A percentile compares a stretch with the other conserved stretches of the same genome.
phyloP scores from a whole-genome alignment of 345 rosid species.

The Dipteronia dyeriana region DNA sequence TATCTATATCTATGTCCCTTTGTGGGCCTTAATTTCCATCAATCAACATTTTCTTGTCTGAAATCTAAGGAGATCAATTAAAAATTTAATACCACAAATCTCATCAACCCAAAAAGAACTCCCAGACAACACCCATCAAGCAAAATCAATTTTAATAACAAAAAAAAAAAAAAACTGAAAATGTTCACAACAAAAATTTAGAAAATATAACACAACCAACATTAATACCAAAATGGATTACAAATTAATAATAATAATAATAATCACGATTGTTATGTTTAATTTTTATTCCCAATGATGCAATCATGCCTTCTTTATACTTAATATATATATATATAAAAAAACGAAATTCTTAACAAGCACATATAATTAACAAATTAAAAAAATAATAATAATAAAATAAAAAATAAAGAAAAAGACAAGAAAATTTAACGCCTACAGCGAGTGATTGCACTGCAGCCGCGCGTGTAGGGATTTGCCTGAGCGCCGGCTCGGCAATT shows the following conservation, averaged over 20 bases:
- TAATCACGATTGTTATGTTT: not conserved
- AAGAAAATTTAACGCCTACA: constrained; percentile 54
- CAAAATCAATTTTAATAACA: not conserved
- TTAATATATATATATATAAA: constrained; percentile 2
- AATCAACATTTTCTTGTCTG: constrained; percentile 5
- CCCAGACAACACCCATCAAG: not conserved
- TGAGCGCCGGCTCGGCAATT: constrained; percentile 72
- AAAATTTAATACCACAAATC: not conserved
- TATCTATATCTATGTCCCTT: not conserved
- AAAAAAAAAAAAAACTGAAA: too few species aligned
- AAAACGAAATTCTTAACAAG: not conserved
- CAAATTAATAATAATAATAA: not conserved
- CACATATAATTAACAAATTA: not conserved
- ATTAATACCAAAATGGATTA: not conserved
- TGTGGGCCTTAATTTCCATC: not conserved
- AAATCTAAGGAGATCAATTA: not conserved
- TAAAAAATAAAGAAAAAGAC: not conserved
- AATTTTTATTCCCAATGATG: not conserved
- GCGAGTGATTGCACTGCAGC: constrained; percentile 76
- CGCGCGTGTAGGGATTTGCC: constrained; percentile 86
- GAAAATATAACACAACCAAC: not conserved
- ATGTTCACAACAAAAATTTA: too few species aligned
- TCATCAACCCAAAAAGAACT: not conserved
- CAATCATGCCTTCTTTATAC: constrained; percentile 3
- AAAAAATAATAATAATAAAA: not conserved